Evolutionary conservation across 345 rosid species (phyloP).

Genomic region (Salix koriyanagi): DNA sequence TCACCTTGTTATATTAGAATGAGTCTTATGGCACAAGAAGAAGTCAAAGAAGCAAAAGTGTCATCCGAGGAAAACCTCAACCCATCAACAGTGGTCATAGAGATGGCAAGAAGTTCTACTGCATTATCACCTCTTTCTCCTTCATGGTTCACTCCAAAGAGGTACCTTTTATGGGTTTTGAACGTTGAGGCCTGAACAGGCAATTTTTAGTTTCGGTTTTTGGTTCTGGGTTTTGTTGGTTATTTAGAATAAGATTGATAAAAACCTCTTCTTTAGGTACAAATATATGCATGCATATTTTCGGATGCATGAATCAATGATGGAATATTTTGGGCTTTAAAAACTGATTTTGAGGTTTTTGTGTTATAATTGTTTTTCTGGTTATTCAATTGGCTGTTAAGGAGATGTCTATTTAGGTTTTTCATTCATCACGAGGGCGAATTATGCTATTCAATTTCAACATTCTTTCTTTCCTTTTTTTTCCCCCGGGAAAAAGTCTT

Average conservation of each 20-base stretch:
- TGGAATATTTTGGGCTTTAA: neutral
- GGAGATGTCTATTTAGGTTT: neutral
- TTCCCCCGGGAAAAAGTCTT: neutral
- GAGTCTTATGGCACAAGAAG: slow-evolving; percentile 12
- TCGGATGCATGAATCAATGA: neutral
- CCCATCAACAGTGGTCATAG: slow-evolving; percentile 15
- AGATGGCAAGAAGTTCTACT: slow-evolving; percentile 32
- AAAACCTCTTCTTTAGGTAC: neutral
- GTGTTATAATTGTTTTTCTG: neutral
- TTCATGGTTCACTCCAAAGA: slow-evolving; percentile 81
- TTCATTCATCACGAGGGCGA: neutral
- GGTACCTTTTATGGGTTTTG: slow-evolving; percentile 28
- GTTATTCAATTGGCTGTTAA: neutral
- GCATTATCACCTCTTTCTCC: slow-evolving; percentile 38
- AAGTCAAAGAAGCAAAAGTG: slow-evolving; percentile 25
- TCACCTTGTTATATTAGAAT: neutral
- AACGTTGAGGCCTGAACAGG: neutral
- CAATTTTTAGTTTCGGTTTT: neutral
- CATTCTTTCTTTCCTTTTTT: neutral
- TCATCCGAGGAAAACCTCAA: slow-evolving; percentile 17
- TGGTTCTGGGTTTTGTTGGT: neutral
- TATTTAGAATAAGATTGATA: neutral
- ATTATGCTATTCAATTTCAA: neutral
- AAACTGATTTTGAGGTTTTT: neutral
- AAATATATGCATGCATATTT: neutral